Evolutionary conservation across 345 rosid genomes (phyloP).

Genomic region (Draba incana): DNA sequence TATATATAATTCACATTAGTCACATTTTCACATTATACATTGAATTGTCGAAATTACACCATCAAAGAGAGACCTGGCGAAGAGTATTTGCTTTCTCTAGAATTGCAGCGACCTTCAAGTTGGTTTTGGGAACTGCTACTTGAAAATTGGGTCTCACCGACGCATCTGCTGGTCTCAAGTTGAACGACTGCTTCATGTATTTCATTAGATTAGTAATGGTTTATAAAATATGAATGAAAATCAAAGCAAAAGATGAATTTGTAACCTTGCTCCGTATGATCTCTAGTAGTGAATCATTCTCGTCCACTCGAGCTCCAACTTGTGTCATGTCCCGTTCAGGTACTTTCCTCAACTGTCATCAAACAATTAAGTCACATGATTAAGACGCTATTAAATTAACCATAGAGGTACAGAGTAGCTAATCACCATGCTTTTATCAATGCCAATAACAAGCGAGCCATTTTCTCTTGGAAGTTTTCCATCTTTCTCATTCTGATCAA

Average conservation of each 20-base stretch:
- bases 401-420: slow-evolving; percentile 6
- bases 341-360: slow-evolving; percentile 78
- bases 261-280: slow-evolving; percentile 84
- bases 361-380: slow-evolving; percentile 4
- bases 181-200: slow-evolving; percentile 62
- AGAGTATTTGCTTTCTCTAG: slow-evolving; percentile 94
- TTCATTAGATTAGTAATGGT: background rate
- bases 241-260: background rate
- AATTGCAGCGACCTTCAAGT: slow-evolving; percentile 88
- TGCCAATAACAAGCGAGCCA: slow-evolving; percentile 23
- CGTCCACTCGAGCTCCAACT: slow-evolving; percentile 58
- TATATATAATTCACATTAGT: background rate
- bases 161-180: slow-evolving; percentile 70
- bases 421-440: slow-evolving; percentile 39
- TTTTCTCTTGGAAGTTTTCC: slow-evolving; percentile 11
- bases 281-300: slow-evolving; percentile 78
- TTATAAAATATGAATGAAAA: background rate
- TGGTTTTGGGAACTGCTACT: slow-evolving; percentile 68
- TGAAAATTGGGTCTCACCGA: slow-evolving; percentile 69
- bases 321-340: slow-evolving; percentile 57
- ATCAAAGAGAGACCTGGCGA: slow-evolving; percentile 72
- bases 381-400: background rate
- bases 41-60: background rate
- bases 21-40: background rate
- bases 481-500: background rate